Evolutionary conservation across 2,329 filamentous ascomycete species (phyloP).

Genomic region (Trichophyton schoenleinii): DNA sequence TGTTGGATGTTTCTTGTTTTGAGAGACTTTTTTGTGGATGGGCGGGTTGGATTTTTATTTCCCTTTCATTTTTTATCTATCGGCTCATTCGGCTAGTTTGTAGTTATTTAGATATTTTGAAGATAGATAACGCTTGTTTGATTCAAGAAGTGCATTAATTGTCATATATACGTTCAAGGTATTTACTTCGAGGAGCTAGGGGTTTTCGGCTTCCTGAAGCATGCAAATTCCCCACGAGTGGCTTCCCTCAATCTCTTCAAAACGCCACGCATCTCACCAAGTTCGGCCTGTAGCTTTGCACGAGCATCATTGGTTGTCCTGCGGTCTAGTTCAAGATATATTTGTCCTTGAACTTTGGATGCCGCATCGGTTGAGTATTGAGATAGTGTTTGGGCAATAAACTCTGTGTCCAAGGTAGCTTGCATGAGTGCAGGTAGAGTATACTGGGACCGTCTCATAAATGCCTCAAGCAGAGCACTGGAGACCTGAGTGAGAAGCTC

Average conservation of each 20-base stretch:
- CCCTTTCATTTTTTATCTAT: background rate
- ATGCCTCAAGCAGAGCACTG: constrained; percentile 66
- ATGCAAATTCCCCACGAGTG: constrained; percentile 77
- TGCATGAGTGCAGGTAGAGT: constrained; percentile 79
- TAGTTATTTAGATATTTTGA: too few relatives aligned
- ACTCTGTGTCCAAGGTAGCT: constrained; percentile 93
- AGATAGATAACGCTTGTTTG: too few relatives aligned
- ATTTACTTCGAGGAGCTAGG: background rate
- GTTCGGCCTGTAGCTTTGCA: constrained; percentile 64
- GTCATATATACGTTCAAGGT: background rate
- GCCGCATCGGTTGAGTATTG: constrained; percentile 80
- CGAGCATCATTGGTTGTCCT: constrained; percentile 82
- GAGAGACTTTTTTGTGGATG: background rate
- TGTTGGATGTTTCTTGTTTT: background rate
- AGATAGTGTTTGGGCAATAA: constrained; percentile 82
- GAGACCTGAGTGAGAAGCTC: constrained; percentile 76
- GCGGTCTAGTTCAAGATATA: constrained; percentile 81
- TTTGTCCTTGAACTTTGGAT: constrained; percentile 69
- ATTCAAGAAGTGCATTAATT: background rate
- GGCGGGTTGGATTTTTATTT: background rate
- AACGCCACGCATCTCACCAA: constrained; percentile 77
- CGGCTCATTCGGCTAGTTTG: background rate
- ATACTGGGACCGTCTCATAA: constrained; percentile 56
- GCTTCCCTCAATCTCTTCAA: constrained; percentile 73
- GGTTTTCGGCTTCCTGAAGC: constrained; percentile 55